phyloP scores from a whole-genome alignment of 345 rosid genomes.

The Hypericum androsaemum region DNA sequence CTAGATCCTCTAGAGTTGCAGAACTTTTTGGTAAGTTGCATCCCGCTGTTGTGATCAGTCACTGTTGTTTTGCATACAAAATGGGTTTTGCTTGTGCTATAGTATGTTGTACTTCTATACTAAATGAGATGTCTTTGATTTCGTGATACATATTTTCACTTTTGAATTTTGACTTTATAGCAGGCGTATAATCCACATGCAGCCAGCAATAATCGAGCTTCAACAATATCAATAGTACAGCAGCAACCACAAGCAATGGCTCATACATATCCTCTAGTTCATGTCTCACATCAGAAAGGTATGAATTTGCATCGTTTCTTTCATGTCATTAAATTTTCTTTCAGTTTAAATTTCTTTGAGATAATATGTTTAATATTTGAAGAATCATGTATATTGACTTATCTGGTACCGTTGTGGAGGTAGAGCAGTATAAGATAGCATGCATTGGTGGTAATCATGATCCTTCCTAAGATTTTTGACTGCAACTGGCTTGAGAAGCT shows the following conservation, averaged over 20 bases:
- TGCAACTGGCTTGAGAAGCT: no score
- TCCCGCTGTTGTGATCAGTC: no score
- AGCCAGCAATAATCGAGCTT: slow-evolving; percentile 40
- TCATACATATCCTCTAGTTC: slow-evolving; percentile 89
- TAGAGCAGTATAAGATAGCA: no score
- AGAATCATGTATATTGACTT: no score
- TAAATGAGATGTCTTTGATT: background rate
- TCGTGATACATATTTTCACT: slow-evolving; percentile 10
- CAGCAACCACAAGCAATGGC: slow-evolving; percentile 63
- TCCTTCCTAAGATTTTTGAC: no score
- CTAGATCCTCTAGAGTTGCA: slow-evolving; percentile 55
- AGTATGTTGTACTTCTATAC: no score
- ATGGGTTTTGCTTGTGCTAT: background rate
- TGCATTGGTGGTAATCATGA: no score
- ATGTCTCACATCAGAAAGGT: slow-evolving; percentile 70
- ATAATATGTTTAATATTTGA: no score
- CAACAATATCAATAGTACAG: slow-evolving; percentile 49
- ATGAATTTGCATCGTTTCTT: no score
- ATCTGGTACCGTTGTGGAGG: no score
- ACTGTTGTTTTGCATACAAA: background rate
- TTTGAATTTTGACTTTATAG: background rate
- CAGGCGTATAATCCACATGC: slow-evolving; percentile 57
- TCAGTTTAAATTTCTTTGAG: no score
- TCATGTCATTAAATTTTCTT: no score
- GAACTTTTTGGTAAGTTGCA: slow-evolving; percentile 48